phyloP scores from a whole-genome alignment of 1,284 basidiomycete species.

The Dichomitus squalens region DNA sequence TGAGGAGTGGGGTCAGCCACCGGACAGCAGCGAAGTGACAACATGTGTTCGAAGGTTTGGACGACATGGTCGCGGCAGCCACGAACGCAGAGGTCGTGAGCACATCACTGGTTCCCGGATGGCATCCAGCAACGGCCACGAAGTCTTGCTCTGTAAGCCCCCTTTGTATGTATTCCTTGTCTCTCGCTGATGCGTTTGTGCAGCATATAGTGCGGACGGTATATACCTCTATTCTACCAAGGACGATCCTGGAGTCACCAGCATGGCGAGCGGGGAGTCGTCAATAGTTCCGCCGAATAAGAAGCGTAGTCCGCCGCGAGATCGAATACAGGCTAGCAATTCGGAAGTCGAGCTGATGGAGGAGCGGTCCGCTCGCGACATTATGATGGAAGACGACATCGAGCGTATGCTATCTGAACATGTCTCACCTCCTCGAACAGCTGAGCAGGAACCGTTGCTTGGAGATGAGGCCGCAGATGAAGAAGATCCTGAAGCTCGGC shows the following conservation, averaged over 20 bases:
- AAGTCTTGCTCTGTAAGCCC: slow-evolving; percentile 61
- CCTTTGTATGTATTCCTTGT: slow-evolving; percentile 6
- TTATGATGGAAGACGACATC: slow-evolving; percentile 34
- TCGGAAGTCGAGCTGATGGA: neutral
- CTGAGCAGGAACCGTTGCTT: neutral
- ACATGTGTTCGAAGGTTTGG: slow-evolving; percentile 89
- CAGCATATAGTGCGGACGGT: slow-evolving; percentile 80
- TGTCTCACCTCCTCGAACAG: neutral
- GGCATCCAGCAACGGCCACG: slow-evolving; percentile 76
- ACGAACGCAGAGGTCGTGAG: slow-evolving; percentile 43
- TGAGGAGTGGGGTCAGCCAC: slow-evolving; percentile 74
- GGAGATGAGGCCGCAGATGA: slow-evolving; percentile 9
- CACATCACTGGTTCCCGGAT: slow-evolving; percentile 84
- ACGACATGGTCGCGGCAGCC: slow-evolving; percentile 42
- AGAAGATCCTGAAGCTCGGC: slow-evolving; percentile 10
- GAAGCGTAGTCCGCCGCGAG: neutral
- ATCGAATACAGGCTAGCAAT: neutral
- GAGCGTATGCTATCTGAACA: slow-evolving; percentile 26
- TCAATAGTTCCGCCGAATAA: slow-evolving; percentile 18
- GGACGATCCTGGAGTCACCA: slow-evolving; percentile 52
- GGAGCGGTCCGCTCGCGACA: slow-evolving; percentile 13
- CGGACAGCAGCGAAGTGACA: slow-evolving; percentile 52
- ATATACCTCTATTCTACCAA: slow-evolving; percentile 82
- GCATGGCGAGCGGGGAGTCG: slow-evolving; percentile 5
- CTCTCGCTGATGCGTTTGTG: slow-evolving; percentile 4